These are phyloP conservation scores for Cardamine occulta DNA, from an alignment of 345 rosid genomes.

Conservation along the genomic window DNA sequence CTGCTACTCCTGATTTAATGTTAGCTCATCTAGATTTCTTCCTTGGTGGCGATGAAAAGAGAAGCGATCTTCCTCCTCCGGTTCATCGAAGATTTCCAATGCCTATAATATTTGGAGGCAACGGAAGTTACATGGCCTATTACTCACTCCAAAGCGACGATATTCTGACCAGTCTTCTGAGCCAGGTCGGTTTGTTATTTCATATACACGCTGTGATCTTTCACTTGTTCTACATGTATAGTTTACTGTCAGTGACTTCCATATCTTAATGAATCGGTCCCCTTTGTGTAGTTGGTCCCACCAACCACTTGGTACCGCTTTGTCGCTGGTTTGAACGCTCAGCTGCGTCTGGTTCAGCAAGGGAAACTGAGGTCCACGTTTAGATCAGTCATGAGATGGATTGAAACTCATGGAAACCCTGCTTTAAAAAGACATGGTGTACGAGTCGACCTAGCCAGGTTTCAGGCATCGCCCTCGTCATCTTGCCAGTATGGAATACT, in stretches of 20 bases:
- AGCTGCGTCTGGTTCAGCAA: slow-evolving; percentile 72
- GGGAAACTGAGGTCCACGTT: slow-evolving; percentile 74
- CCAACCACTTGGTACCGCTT: slow-evolving; percentile 92
- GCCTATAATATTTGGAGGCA: slow-evolving; percentile 80
- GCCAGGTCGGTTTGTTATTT: slow-evolving; percentile 62
- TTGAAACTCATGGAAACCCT: slow-evolving; percentile 95
- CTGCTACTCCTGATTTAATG: slow-evolving; percentile 85
- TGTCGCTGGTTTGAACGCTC: slow-evolving; percentile 93
- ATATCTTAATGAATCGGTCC: neutral
- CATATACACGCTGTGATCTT: slow-evolving; percentile 1
- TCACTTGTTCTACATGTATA: neutral
- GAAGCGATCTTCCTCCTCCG: slow-evolving; percentile 81
- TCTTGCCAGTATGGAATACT: slow-evolving; percentile 84
- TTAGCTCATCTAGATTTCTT: slow-evolving; percentile 86
- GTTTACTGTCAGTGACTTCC: neutral
- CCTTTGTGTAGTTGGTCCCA: slow-evolving; percentile 66
- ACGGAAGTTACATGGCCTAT: slow-evolving; percentile 93
- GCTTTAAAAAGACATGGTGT: slow-evolving; percentile 64
- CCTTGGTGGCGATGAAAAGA: slow-evolving; percentile 95
- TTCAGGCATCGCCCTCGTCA: slow-evolving; percentile 76
- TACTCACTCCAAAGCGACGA: slow-evolving; percentile 85
- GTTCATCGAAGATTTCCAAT: slow-evolving; percentile 79
- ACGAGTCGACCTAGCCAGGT: slow-evolving; percentile 76
- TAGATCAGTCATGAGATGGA: slow-evolving; percentile 73
- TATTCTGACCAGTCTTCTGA: slow-evolving; percentile 81